A percentile compares a stretch with the other conserved stretches of the same genome.
Evolutionary conservation across 352 stramenopile species (phyloP).

Genomic region (Pythium guiyangense): DNA sequence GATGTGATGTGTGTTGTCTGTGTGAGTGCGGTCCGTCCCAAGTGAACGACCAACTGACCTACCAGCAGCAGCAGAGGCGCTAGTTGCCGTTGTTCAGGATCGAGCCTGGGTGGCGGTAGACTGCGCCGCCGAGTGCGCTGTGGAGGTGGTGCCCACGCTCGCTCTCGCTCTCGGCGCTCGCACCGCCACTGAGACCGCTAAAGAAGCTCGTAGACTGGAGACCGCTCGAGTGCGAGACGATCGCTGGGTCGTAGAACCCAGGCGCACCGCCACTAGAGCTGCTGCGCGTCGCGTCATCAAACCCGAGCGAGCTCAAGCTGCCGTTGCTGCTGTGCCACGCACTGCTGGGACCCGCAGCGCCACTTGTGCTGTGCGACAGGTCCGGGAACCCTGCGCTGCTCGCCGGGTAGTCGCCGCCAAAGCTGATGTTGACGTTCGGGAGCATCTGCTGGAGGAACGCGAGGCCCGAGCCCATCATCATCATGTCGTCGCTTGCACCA

Average conservation of each 20-base stretch:
- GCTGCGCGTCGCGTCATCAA: constrained; percentile 3
- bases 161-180: constrained; percentile 16
- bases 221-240: constrained; percentile 26
- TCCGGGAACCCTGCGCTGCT: too few relatives aligned
- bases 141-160: constrained; percentile 19
- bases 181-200: constrained; percentile 17
- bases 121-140: constrained; percentile 23
- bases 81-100: constrained; percentile 47
- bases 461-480: constrained; percentile 28
- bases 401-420: constrained; percentile 56
- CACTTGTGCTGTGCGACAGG: not conserved
- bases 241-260: constrained; percentile 47
- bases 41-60: not conserved
- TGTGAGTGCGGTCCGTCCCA: not conserved
- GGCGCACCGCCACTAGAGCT: not conserved
- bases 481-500: constrained; percentile 7
- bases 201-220: constrained; percentile 19
- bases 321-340: not conserved
- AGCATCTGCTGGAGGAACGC: constrained; percentile 87
- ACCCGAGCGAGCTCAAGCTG: constrained; percentile 13
- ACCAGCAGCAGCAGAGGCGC: not conserved
- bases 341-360: not conserved
- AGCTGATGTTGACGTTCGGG: constrained; percentile 87
- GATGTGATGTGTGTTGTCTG: constrained; percentile 14
- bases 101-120: constrained; percentile 36